Percentiles rank a stretch among this genome's conserved stretches.
Conservation (phyloP, 352 stramenopile genomes). For the Phytophthora tubulina region DNA sequence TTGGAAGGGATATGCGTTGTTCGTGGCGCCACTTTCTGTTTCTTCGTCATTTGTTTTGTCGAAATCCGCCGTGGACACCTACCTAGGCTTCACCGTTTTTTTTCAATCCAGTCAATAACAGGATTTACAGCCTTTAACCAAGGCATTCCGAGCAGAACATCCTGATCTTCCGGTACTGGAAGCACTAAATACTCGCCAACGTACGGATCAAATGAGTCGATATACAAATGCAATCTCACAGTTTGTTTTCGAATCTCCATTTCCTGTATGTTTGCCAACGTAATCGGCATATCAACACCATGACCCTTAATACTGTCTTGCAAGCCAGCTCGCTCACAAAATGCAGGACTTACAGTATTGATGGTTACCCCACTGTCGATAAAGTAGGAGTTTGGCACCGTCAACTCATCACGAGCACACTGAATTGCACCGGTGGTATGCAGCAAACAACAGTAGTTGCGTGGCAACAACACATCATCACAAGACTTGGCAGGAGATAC, state of each 20-base stretch:
- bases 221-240: not conserved
- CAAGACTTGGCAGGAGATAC: not conserved
- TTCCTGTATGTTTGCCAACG: not conserved
- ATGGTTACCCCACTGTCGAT: not conserved
- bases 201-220: not conserved
- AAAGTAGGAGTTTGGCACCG: not conserved
- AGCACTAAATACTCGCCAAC: not conserved
- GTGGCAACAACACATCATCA: no score
- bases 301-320: not conserved
- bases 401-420: not conserved
- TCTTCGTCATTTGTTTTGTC: not conserved
- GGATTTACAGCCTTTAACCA: not conserved
- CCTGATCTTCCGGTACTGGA: not conserved
- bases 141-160: not conserved
- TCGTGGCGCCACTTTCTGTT: not conserved
- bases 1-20: no score
- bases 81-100: not conserved
- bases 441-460: not conserved
- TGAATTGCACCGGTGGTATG: not conserved
- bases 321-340: not conserved
- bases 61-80: no score
- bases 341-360: not conserved
- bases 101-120: not conserved
- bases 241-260: not conserved
- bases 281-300: not conserved